These are phyloP conservation scores for Carpinus fangiana DNA, from an alignment of 306 rosid species.

Conservation along the genomic window DNA sequence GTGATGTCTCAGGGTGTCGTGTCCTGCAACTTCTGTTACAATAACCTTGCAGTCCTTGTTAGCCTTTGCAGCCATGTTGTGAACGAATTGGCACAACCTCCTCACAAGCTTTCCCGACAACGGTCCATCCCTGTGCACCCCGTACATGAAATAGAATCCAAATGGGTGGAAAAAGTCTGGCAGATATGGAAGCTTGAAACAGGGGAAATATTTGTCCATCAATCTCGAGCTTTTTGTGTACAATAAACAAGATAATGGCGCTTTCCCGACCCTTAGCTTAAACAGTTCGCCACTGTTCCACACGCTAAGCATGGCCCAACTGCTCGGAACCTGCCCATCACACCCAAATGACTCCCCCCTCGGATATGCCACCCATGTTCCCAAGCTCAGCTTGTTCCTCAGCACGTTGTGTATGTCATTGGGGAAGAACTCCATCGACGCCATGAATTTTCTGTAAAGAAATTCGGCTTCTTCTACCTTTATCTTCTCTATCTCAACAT, in stretches of 20 bases:
- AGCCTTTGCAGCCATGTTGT: constrained; percentile 62
- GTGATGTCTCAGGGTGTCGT: constrained; percentile 50
- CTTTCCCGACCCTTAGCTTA: constrained; percentile 72
- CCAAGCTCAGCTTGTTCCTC: constrained; percentile 69
- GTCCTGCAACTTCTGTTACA: constrained; percentile 78
- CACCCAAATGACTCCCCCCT: constrained; percentile 49
- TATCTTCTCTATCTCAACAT: constrained; percentile 52
- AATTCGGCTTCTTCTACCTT: constrained; percentile 74
- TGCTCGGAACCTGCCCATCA: constrained; percentile 39
- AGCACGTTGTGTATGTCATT: constrained; percentile 64
- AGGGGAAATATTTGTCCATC: constrained; percentile 74
- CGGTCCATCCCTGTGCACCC: constrained; percentile 70
- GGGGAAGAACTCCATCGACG: constrained; percentile 72
- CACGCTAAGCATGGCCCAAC: constrained; percentile 88
- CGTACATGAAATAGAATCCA: constrained; percentile 92
- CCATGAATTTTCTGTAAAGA: constrained; percentile 69
- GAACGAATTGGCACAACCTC: constrained; percentile 66
- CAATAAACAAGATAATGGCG: constrained; percentile 61
- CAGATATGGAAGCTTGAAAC: constrained; percentile 59
- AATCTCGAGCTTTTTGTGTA: constrained; percentile 62
- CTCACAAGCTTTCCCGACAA: constrained; percentile 65
- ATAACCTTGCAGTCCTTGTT: constrained; percentile 57
- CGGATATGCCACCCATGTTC: constrained; percentile 84
- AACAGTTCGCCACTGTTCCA: constrained; percentile 84
- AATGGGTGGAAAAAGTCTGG: constrained; percentile 76